These are phyloP conservation scores for Curvularia hawaiiensis DNA, from an alignment of 2,329 filamentous ascomycete species.

Conservation along the genomic window DNA sequence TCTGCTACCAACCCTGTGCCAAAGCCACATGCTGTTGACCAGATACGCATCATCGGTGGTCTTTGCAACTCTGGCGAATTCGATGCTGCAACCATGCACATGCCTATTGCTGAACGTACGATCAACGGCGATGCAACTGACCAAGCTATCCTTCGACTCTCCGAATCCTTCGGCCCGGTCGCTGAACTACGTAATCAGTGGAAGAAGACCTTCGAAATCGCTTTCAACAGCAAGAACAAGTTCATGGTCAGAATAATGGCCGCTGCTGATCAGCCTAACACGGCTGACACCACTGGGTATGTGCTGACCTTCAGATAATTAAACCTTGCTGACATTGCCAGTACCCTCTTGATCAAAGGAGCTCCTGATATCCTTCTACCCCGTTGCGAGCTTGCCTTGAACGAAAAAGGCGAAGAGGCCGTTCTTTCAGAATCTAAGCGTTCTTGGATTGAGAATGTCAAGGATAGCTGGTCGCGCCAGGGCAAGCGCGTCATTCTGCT, in stretches of 20 bases:
- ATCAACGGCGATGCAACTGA: conserved; percentile 80
- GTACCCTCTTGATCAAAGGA: conserved; percentile 74
- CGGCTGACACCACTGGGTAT: conserved; percentile 27
- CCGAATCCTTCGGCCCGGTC: conserved; percentile 67
- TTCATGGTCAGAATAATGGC: conserved; percentile 73
- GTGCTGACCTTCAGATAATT: conserved; percentile 1
- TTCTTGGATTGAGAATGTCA: conserved; percentile 61
- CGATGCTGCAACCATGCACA: conserved; percentile 65
- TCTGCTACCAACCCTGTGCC: conserved; percentile 45
- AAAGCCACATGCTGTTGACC: conserved; percentile 47
- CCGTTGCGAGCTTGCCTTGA: conserved; percentile 64
- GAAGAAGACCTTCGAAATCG: conserved; percentile 64
- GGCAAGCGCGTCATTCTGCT: conserved; percentile 72
- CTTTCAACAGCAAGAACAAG: conserved; percentile 85
- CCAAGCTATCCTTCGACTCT: conserved; percentile 73
- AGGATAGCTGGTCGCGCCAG: conserved; percentile 71
- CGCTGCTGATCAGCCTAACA: conserved; percentile 38
- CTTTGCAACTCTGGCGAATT: conserved; percentile 80
- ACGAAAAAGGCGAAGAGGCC: conserved; percentile 58
- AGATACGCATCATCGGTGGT: conserved; percentile 65
- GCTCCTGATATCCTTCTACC: conserved; percentile 75
- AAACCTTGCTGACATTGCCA: conserved; percentile 16
- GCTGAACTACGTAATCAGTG: conserved; percentile 65
- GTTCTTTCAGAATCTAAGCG: conserved; percentile 55
- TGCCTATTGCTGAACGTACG: conserved; percentile 65